Base-by-base conservation (phyloP, 2,329 filamentous ascomycete species). In the Diaporthe longicolla region DNA sequence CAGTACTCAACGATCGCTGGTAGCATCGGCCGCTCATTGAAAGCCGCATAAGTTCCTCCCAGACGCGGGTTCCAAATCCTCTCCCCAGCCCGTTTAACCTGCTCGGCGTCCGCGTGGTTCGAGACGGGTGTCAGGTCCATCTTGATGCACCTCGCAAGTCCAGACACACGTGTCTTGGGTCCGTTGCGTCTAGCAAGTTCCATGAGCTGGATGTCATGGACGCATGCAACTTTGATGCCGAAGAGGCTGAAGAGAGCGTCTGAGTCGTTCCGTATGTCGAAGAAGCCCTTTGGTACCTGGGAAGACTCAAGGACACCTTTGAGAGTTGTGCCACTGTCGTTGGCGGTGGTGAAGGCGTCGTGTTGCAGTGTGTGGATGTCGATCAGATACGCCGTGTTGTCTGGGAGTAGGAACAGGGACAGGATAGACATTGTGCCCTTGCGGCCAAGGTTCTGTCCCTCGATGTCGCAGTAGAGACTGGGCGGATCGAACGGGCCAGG, bases 191-290 rank as follows among this genome's bases (percentile, higher is more conserved):
- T 77, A 0, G 84, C 88, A 4, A 86, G 77, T 77, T 91, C 88
- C 84, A 91, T 87, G 0, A 92, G 82, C 77, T 92, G 89, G 0
- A 92, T 70, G 76, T 92, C 89, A 3, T 85, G 75, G 13, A 91
- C 78, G 0, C 87, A 85, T 0, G 76, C 73, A 0, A 91, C 77
- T 0, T 72, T 32, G 74, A 92, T 82, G 0, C 77, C 54, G 75
- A 81, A 90, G 45, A 84, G 86, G 58, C 57, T 78, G 77, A 83
- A 89, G 0, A 92, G 79, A 0, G 89, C 89, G 76, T 91, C 87
- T 0, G 89, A 89, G 76, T 91, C 43, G 75, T 88, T 89, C 3
- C 89, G 87, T 21, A 92, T 82, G 74, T 92, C 89, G 77, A 90
- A 91, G 74, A 91, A 84, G 40, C 87, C 85, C 76, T 91, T 91